Conservation (phyloP, 345 rosid species). For the Murraya paniculata region DNA sequence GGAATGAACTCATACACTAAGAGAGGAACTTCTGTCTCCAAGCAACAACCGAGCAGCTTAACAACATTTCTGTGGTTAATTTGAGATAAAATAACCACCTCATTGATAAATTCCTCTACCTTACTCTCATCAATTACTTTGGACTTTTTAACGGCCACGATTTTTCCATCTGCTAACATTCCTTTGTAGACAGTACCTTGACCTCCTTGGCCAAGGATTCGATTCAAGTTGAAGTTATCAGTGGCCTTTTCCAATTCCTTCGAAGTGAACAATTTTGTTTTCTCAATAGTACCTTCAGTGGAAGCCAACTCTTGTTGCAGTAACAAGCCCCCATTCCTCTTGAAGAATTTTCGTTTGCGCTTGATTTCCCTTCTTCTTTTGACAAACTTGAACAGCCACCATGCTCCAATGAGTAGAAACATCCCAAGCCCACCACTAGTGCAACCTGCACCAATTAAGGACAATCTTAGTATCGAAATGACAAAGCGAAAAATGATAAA, state of each 20-base stretch:
- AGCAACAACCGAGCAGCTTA: too few species aligned
- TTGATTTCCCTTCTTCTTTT: not conserved
- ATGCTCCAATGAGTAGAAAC: not conserved
- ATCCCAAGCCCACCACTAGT: not conserved
- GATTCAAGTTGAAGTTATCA: not conserved
- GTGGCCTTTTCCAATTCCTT: not conserved
- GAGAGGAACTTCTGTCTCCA: not conserved
- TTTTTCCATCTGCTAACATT: not conserved
- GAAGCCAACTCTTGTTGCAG: not conserved
- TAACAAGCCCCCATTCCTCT: not conserved
- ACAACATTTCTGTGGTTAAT: too few species aligned
- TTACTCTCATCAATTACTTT: not conserved
- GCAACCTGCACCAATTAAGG: not conserved
- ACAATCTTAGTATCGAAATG: not conserved
- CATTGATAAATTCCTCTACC: not conserved
- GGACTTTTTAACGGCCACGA: not conserved
- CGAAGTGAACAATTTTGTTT: not conserved
- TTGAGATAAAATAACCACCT: too few species aligned
- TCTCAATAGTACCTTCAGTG: not conserved
- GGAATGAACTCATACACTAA: not conserved
- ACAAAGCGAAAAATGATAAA: too few species aligned
- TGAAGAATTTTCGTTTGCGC: not conserved
- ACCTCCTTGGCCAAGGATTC: not conserved
- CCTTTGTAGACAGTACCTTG: not conserved
- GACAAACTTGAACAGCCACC: not conserved